Conservation (phyloP, 2,329 filamentous ascomycete species). For the Furcasterigmium furcatum region DNA sequence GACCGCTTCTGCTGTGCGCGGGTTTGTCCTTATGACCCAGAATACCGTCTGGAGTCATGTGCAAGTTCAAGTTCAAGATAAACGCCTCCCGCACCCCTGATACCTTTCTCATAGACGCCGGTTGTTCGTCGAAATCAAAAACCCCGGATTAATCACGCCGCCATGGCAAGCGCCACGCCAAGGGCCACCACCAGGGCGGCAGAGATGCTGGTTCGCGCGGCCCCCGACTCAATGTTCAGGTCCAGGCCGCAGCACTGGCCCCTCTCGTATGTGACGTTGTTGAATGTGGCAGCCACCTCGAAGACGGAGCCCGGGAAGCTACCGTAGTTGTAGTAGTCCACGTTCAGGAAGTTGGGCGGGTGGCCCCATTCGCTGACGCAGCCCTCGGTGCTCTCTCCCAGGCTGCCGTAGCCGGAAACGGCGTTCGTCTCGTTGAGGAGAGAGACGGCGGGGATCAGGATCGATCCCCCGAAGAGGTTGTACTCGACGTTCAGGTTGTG, state of each 20-base stretch:
- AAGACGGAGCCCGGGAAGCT: conserved; percentile 69
- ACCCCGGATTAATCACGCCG: neutral
- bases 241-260: conserved; percentile 49
- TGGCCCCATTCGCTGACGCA: conserved; percentile 62
- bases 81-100: no score
- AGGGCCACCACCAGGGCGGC: conserved; percentile 4
- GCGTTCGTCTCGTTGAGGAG: conserved; percentile 71
- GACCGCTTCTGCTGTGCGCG: no score
- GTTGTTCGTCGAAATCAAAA: no score
- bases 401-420: conserved; percentile 58
- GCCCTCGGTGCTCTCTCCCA: conserved; percentile 61
- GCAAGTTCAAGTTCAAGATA: no score
- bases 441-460: conserved; percentile 71
- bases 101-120: no score
- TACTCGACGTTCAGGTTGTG: conserved; percentile 87
- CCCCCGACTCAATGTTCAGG: conserved; percentile 13
- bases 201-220: neutral
- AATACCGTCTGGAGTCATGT: no score
- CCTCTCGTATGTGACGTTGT: conserved; percentile 67
- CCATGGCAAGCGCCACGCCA: conserved; percentile 6
- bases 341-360: conserved; percentile 74
- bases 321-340: conserved; percentile 81
- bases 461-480: conserved; percentile 55
- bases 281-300: conserved; percentile 64
- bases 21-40: no score